Conservation (phyloP, 2,329 filamentous ascomycete genomes). For the Diaporthe batatas region DNA sequence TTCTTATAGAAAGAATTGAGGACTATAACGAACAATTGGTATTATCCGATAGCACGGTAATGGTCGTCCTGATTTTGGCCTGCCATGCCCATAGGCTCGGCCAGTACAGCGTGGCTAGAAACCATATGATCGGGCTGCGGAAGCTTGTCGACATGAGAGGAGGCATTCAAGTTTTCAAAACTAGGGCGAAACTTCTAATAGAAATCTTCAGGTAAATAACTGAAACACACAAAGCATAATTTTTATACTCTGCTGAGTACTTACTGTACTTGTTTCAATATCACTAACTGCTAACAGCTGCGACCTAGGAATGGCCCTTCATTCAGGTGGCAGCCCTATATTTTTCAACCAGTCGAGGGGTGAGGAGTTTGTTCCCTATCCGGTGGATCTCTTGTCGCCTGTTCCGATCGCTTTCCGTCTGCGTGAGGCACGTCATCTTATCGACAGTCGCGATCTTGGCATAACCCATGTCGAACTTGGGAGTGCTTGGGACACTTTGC, state of each 20-base stretch:
- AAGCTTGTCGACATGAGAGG: slow-evolving; percentile 55
- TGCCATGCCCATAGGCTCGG: slow-evolving; percentile 48
- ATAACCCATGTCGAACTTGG: slow-evolving; percentile 42
- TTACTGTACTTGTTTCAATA: too few species aligned
- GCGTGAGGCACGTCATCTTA: not conserved
- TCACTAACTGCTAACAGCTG: slow-evolving; percentile 17
- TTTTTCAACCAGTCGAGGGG: slow-evolving; percentile 24
- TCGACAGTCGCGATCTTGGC: not conserved
- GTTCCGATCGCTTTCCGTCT: not conserved
- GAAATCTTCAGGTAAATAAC: slow-evolving; percentile 51
- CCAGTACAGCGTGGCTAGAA: slow-evolving; percentile 47
- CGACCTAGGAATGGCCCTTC: slow-evolving; percentile 31
- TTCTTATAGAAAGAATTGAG: slow-evolving; percentile 48
- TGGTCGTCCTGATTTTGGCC: slow-evolving; percentile 51
- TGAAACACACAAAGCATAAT: not conserved
- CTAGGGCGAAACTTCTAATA: slow-evolving; percentile 52
- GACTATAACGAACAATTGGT: slow-evolving; percentile 44
- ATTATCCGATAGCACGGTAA: slow-evolving; percentile 50
- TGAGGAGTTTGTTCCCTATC: slow-evolving; percentile 22
- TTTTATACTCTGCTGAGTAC: not conserved
- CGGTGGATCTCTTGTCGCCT: not conserved
- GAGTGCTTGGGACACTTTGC: slow-evolving; percentile 44
- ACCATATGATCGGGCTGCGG: slow-evolving; percentile 54
- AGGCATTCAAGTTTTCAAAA: slow-evolving; percentile 49
- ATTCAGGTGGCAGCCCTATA: not conserved